Base-by-base conservation (phyloP, 345 rosid species). In the Sisymbrium altissimum region DNA sequence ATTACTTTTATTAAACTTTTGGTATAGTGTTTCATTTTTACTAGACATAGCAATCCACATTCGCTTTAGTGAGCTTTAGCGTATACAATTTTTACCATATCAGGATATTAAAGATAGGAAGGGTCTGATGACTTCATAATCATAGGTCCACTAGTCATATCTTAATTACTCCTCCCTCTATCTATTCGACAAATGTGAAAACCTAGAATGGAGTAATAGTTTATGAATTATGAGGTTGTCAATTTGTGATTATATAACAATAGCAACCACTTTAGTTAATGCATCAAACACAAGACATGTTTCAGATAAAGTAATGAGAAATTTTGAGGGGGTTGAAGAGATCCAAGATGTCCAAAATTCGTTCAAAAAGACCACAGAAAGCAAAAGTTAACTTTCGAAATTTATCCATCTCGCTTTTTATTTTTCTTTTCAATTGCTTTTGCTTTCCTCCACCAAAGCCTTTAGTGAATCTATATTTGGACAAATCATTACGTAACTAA, bases 311-410 rank as follows among this genome's bases (percentile, higher is more conserved):
- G n/a, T 32, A 15, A 39, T 38, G 17, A 27, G 3, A 70, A 29
- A 23, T 30, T 18, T 21, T 2, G 0, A 23, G 9, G 44, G 30
- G 10, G 39, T 29, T 3, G 36, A 54, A 54, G 19, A 29, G 38
- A 29, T 59, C 40, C 5, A 44, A 14, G 35, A 45, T 44, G 58
- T 70, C 17, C 13, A 35, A 59, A 46, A 35, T 36, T 70, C 38
- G 49, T 70, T 59, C 17, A 11, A 15, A 43, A 40, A 45, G 8
- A 9, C 9, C 4, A 44, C 14, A 35, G 44, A 19, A 44, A 70
- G 74, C 55, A 57, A 70, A 60, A 44, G 45, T 43, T 45, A 18
- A 46, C 50, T 71, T 59, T 71, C 19, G 46, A 60, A 48, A 71
- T 60, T 60, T 60, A 61, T 35, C 39, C 9, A 21, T 48, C 52